Evolutionary conservation across 2,329 filamentous ascomycete species (phyloP).

Genomic region (Dothiorella sarmentorum): DNA sequence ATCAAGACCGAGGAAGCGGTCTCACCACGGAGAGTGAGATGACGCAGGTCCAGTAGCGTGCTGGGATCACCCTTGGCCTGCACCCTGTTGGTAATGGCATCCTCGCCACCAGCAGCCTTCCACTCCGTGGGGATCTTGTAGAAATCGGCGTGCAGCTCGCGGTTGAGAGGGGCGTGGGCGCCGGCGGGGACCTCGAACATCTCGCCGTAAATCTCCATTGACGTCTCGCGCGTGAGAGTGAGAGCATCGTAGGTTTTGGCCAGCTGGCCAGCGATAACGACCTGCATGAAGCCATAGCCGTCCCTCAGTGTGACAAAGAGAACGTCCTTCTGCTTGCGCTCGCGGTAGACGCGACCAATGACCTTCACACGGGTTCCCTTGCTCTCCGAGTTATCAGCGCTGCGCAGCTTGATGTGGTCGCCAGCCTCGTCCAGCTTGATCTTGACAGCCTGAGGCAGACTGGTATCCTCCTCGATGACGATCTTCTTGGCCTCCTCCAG

Average conservation of each 20-base stretch:
- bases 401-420: conserved; percentile 52
- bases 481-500: conserved; percentile 83
- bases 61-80: conserved; percentile 66
- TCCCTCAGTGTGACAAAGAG: conserved; percentile 84
- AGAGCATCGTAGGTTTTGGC: conserved; percentile 90
- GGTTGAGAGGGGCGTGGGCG: conserved; percentile 74
- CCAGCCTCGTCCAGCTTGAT: conserved; percentile 74
- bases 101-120: conserved; percentile 78
- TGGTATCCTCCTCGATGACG: conserved; percentile 64
- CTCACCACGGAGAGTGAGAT: conserved; percentile 82
- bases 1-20: conserved; percentile 81
- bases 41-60: conserved; percentile 74
- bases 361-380: conserved; percentile 75
- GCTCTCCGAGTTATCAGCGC: conserved; percentile 47
- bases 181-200: conserved; percentile 76
- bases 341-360: conserved; percentile 75
- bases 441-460: conserved; percentile 68
- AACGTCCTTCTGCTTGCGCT: conserved; percentile 77
- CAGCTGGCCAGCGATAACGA: conserved; percentile 74
- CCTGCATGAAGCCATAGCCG: conserved; percentile 82
- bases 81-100: conserved; percentile 84
- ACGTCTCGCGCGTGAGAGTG: conserved; percentile 82
- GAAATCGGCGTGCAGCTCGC: conserved; percentile 88
- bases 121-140: conserved; percentile 67
- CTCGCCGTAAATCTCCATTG: conserved; percentile 78